Evolutionary conservation across 2,329 filamentous ascomycete genomes (phyloP), one percentile per base, ranked within the genome.

Genomic region (Penicillium vulpinum): DNA sequence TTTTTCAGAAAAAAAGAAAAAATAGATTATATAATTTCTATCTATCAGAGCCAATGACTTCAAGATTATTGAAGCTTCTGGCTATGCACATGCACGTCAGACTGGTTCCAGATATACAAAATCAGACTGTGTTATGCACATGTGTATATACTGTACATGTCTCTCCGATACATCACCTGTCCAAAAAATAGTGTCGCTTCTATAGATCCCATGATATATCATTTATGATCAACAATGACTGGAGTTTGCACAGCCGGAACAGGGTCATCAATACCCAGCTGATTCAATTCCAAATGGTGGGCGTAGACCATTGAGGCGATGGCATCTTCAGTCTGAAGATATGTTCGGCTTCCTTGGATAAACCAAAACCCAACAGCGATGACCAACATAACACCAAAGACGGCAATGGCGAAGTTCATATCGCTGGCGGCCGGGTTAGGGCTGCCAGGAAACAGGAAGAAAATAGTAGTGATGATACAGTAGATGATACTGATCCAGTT

Each of bases 331-430:
- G 69, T 70, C 57, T 65, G 62, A 18, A 75, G 62, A 71, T 79
- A 68, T 45, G 76, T 70, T 24, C 67, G 63, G 5, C 74, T 74
- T 1, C 81, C 82, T 62, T 77, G 75, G 38, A 81, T 50, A 36
- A 83, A 69, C 81, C 81, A 84, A 58, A 83, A 84, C 0, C 68
- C 73, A 1, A 82, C 38, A 0, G 80, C 74, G 8, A 83, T 73
- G 3, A 82, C 70, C 50, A 84, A 60, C 81, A 84, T 82, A 22
- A 83, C 75, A 1, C 80, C 82, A 61, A 84, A 84, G 0, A 84
- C 81, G 1, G 78, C 82, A 61, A 84, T 83, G 6, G 82, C 82
- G 63, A 79, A 84, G 67, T 84, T 84, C 82, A 84, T 84, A 57
- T 84, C 80, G n/a, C 70, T 69, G 0, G 73, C 66, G 0, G 75